Evolutionary conservation across 1,139 yeast species (phyloP).

Genomic region (Debaryomyces psychrophilus): DNA sequence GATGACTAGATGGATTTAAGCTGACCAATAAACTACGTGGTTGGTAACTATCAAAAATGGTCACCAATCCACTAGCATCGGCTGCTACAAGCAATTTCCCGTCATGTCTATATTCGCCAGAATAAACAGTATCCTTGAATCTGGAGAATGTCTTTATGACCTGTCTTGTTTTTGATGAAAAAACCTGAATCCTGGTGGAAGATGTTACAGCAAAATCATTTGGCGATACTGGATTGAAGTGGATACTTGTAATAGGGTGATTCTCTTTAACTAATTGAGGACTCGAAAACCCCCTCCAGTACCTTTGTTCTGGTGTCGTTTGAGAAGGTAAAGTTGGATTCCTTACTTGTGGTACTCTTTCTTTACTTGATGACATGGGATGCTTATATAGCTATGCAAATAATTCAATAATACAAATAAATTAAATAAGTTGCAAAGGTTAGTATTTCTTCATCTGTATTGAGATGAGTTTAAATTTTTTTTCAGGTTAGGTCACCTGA

Average conservation of each 20-base stretch:
- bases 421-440: slow-evolving; percentile 1
- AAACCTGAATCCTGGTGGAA: slow-evolving; percentile 87
- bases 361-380: slow-evolving; percentile 79
- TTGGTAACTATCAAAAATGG: slow-evolving; percentile 76
- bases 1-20: slow-evolving; percentile 77
- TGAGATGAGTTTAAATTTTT: slow-evolving; percentile 9
- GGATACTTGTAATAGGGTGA: slow-evolving; percentile 84
- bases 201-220: slow-evolving; percentile 94
- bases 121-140: slow-evolving; percentile 87
- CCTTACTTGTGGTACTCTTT: slow-evolving; percentile 68
- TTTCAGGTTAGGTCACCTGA: slow-evolving; percentile 3
- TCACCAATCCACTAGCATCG: slow-evolving; percentile 86
- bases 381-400: slow-evolving; percentile 3
- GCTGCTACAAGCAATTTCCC: slow-evolving; percentile 86
- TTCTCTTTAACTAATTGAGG: slow-evolving; percentile 93
- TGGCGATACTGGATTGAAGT: slow-evolving; percentile 84
- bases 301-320: slow-evolving; percentile 90
- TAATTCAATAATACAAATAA: slow-evolving; percentile 1
- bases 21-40: slow-evolving; percentile 82
- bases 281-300: slow-evolving; percentile 84
- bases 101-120: slow-evolving; percentile 81
- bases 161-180: slow-evolving; percentile 90
- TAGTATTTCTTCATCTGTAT: not conserved
- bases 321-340: slow-evolving; percentile 76
- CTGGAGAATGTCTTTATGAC: slow-evolving; percentile 87